A percentile compares a stretch with the other conserved stretches of the same genome.
Conservation (phyloP, 225 moss, liverwort and hornwort genomes). For the Physcomitrium patens region DNA sequence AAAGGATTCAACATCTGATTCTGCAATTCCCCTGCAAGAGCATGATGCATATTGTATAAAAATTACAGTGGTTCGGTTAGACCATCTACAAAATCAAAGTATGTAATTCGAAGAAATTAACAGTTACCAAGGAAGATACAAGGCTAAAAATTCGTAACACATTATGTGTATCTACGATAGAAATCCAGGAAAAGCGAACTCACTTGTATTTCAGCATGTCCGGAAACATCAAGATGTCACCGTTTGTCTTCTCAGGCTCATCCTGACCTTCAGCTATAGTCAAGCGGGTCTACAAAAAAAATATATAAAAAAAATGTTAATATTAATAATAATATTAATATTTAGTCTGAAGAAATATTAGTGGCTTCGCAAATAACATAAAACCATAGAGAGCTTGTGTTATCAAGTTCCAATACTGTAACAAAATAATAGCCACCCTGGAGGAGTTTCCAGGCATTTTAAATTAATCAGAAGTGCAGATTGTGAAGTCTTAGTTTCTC, state of each 20-base stretch:
- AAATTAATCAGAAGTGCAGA: background rate
- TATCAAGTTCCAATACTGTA: constrained; percentile 2
- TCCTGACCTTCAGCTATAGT: constrained; percentile 84
- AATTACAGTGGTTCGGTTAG: background rate
- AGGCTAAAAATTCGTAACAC: background rate
- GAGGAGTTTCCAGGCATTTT: too few relatives aligned
- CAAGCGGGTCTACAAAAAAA: constrained; percentile 80
- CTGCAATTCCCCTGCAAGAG: constrained; percentile 67
- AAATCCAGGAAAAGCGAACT: constrained; percentile 28
- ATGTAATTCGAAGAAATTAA: background rate
- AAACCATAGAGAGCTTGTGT: background rate
- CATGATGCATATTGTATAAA: constrained; percentile 21
- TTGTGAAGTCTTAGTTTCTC: background rate
- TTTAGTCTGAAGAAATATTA: constrained; percentile 34
- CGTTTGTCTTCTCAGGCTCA: constrained; percentile 68
- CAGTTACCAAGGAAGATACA: background rate
- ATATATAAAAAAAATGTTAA: too few relatives aligned
- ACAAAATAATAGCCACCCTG: constrained; percentile 3
- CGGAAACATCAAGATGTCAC: constrained; percentile 90
- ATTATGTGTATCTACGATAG: background rate
- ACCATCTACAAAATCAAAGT: constrained; percentile 3
- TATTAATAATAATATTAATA: too few relatives aligned
- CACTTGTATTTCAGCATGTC: constrained; percentile 92
- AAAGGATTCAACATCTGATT: constrained; percentile 81
- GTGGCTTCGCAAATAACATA: constrained; percentile 21